Evolutionary conservation across 805 yeast species (phyloP).

Genomic region (Kuraishia capsulata): DNA sequence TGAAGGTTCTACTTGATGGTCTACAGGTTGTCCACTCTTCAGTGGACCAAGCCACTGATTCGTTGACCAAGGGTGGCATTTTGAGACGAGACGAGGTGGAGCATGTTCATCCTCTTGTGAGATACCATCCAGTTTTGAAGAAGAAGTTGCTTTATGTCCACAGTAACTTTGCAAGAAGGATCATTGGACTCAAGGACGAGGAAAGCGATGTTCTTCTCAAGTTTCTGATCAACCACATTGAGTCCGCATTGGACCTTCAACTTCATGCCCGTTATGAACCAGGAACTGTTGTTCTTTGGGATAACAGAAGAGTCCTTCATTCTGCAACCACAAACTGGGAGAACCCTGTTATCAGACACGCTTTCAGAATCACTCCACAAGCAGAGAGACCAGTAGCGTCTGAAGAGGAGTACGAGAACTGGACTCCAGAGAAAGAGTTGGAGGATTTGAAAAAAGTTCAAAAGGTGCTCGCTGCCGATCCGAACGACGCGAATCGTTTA

Average conservation of each 20-base stretch:
- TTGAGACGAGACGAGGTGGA: conserved; percentile 58
- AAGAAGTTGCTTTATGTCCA: conserved; percentile 51
- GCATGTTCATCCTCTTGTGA: conserved; percentile 59
- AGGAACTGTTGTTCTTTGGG: conserved; percentile 68
- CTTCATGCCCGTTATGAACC: conserved; percentile 67
- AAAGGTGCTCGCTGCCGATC: neutral
- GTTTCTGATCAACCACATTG: conserved; percentile 45
- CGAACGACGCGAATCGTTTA: neutral
- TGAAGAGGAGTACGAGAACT: conserved; percentile 20
- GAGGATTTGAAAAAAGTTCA: neutral
- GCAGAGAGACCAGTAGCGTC: conserved; percentile 55
- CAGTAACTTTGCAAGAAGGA: conserved; percentile 53
- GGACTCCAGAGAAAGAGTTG: conserved; percentile 8
- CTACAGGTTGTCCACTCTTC: conserved; percentile 66
- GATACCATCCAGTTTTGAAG: conserved; percentile 65
- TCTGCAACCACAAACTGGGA: conserved; percentile 69
- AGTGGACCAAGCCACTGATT: conserved; percentile 55
- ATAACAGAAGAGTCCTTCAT: conserved; percentile 64
- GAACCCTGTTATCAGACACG: conserved; percentile 58
- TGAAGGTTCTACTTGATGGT: conserved; percentile 49
- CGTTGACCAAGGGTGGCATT: conserved; percentile 48
- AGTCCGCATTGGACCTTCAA: conserved; percentile 49
- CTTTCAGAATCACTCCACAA: conserved; percentile 62
- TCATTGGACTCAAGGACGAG: conserved; percentile 64
- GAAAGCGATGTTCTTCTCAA: conserved; percentile 56